Percentiles rank a stretch among this genome's conserved stretches.
Evolutionary conservation across 768 basidiomycete species (phyloP).

Genomic region (Amanita molliuscula): DNA sequence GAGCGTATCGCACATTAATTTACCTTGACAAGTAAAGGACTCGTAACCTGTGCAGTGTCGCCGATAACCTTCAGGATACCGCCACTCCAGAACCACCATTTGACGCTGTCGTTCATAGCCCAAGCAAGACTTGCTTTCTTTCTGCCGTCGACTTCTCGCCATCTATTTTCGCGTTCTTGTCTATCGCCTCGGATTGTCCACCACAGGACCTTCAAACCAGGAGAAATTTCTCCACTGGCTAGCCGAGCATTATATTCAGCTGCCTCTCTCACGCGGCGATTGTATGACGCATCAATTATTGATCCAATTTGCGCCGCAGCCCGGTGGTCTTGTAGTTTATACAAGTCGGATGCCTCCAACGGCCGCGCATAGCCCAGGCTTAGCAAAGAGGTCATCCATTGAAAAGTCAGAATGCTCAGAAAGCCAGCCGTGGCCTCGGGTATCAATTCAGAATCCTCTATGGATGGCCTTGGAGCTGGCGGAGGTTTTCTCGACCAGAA

Average conservation of each 20-base stretch:
- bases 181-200: conserved; percentile 52
- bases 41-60: conserved; percentile 64
- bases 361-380: conserved; percentile 71
- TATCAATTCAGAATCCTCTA: conserved; percentile 49
- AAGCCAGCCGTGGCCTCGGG: conserved; percentile 60
- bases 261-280: conserved; percentile 42
- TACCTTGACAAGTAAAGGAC: conserved; percentile 73
- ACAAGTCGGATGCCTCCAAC: conserved; percentile 72
- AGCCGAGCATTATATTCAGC: conserved; percentile 64
- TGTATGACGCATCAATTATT: conserved; percentile 55
- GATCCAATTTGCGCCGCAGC: conserved; percentile 51
- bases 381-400: conserved; percentile 69
- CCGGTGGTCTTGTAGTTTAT: conserved; percentile 59
- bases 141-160: conserved; percentile 56
- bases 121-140: conserved; percentile 49
- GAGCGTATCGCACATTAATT: conserved; percentile 4
- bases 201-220: conserved; percentile 41
- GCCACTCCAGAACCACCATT: conserved; percentile 70
- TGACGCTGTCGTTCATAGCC: conserved; percentile 71
- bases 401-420: conserved; percentile 52
- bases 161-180: conserved; percentile 45
- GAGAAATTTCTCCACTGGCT: conserved; percentile 50
- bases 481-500: conserved; percentile 22
- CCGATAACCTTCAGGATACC: conserved; percentile 51
- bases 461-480: conserved; percentile 35